A percentile compares a stretch with the other conserved stretches of the same genome.
These are phyloP conservation scores for Hypoxylon trugodes DNA, from an alignment of 495 filamentous ascomycete species.

Conservation along the genomic window DNA sequence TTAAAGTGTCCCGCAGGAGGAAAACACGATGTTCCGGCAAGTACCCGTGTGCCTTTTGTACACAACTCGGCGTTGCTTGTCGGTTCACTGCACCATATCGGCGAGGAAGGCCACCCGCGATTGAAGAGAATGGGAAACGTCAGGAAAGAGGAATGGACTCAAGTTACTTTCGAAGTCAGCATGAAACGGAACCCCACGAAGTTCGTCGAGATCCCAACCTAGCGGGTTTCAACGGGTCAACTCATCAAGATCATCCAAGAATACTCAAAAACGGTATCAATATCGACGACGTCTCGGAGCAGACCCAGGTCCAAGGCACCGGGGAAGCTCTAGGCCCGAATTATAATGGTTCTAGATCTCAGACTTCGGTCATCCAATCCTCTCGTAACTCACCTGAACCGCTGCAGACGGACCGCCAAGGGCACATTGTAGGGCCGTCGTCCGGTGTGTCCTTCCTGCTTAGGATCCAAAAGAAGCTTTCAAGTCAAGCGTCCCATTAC, in stretches of 20 bases:
- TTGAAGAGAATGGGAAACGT: neutral
- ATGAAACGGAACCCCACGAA: neutral
- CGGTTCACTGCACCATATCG: constrained; percentile 37
- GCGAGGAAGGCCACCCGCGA: constrained; percentile 20
- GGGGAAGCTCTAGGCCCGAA: neutral
- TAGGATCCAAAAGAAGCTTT: constrained; percentile 38
- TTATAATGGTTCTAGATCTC: neutral
- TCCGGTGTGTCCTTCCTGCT: constrained; percentile 44
- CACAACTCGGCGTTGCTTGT: constrained; percentile 28
- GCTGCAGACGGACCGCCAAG: constrained; percentile 51
- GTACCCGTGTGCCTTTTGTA: constrained; percentile 37
- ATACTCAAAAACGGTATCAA: neutral
- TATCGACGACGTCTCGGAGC: neutral
- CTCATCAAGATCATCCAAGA: neutral
- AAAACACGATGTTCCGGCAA: constrained; percentile 43
- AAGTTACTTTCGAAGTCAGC: neutral
- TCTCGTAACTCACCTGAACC: constrained; percentile 50
- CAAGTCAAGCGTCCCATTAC: constrained; percentile 26
- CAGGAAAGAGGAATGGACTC: constrained; percentile 3
- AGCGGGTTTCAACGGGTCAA: neutral
- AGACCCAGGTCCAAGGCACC: neutral
- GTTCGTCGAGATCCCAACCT: neutral
- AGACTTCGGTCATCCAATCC: constrained; percentile 17
- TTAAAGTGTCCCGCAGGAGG: constrained; percentile 21
- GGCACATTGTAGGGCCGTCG: constrained; percentile 49